Base-by-base conservation (phyloP, 176 grass and related monocot genomes). In the Tillandsia fasciculata region DNA sequence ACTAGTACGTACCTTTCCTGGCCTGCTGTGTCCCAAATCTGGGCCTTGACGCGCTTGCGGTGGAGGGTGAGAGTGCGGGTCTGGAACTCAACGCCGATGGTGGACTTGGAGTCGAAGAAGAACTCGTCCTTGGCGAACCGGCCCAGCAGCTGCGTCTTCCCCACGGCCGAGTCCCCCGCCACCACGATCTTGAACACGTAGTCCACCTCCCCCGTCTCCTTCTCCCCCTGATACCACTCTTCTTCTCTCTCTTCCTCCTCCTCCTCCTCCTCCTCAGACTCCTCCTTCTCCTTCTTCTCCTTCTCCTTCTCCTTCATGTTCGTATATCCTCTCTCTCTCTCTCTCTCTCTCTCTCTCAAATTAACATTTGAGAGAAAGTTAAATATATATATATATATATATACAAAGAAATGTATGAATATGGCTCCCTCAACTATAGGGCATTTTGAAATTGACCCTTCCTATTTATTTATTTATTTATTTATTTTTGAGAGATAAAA, bases 161-260 rank as follows among this genome's bases (percentile, higher is more conserved):
- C 72, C 10, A 74, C 72, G 2, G 59, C 72, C 1, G 72, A 74
- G 57, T 74, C 72, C 1, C 72, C 72, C 28, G 64, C 22, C 47
- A 74, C 72, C 17, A 74, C 72, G 10, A 74, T 74, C 72, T 74
- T 74, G 59, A 74, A 74, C 47, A 74, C 72, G 24, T 74, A 74
- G 59, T 74, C 72, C 18, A 74, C 64, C 57, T 74, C 72, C 58
- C 5, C 20, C 33, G 33, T 42, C 22, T 11, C 47, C 18, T 20
- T 51, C 6, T 64, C 57, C 10, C 5, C 47, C 9, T 51, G n/a
- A n/a, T n/a, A 61, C 72, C 72, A 64, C 14, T 57, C 53, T 57
- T 17, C 56, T 61, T 61, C 23, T 64, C 10, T 14, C 17, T 2
- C 64, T 67, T 3, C 15, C 48, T n/a, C 33, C 13, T 18, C 8